Percentiles rank a stretch among this genome's conserved stretches.
phyloP scores from a whole-genome alignment of 1,284 basidiomycete genomes.

The Papiliotrema fonsecae region DNA sequence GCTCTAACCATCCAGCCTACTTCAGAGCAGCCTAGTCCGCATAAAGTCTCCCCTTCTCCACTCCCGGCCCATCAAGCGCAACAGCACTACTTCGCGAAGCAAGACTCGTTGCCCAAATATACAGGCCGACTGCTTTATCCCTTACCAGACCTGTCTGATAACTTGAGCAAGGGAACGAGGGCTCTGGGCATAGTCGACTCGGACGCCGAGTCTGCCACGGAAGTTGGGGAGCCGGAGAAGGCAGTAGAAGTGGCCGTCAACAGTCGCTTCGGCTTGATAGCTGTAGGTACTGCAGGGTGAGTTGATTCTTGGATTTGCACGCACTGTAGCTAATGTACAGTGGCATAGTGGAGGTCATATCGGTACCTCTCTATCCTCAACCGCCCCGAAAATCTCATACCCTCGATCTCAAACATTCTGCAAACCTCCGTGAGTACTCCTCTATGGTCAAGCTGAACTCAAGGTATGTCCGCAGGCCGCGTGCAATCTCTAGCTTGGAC shows the following conservation, averaged over 20 bases:
- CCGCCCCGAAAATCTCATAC: conserved; percentile 25
- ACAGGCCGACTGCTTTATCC: conserved; percentile 17
- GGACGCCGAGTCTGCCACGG: conserved; percentile 53
- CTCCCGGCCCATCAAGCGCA: conserved; percentile 7
- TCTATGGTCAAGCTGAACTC: conserved; percentile 3
- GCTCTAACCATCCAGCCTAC: background rate
- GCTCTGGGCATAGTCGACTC: conserved; percentile 51
- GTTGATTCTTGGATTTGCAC: conserved; percentile 17
- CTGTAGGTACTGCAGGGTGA: conserved; percentile 71
- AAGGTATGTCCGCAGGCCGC: conserved; percentile 40
- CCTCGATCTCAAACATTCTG: conserved; percentile 32
- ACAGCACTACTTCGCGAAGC: conserved; percentile 3
- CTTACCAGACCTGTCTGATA: conserved; percentile 7
- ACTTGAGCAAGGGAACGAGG: conserved; percentile 13
- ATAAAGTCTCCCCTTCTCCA: conserved; percentile 4
- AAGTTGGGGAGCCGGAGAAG: conserved; percentile 57
- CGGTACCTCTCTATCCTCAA: conserved; percentile 30
- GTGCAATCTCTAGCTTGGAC: conserved; percentile 81
- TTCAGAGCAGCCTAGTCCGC: too few relatives aligned
- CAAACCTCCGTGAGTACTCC: conserved; percentile 30
- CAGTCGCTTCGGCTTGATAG: conserved; percentile 74
- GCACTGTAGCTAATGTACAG: conserved; percentile 39
- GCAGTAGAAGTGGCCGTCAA: conserved; percentile 66
- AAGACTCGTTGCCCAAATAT: conserved; percentile 9
- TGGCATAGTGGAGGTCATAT: conserved; percentile 56